Percentiles rank a stretch among this genome's conserved stretches.
Evolutionary conservation across 352 stramenopile genomes (phyloP).

Genomic region (Phytophthora tubulina): DNA sequence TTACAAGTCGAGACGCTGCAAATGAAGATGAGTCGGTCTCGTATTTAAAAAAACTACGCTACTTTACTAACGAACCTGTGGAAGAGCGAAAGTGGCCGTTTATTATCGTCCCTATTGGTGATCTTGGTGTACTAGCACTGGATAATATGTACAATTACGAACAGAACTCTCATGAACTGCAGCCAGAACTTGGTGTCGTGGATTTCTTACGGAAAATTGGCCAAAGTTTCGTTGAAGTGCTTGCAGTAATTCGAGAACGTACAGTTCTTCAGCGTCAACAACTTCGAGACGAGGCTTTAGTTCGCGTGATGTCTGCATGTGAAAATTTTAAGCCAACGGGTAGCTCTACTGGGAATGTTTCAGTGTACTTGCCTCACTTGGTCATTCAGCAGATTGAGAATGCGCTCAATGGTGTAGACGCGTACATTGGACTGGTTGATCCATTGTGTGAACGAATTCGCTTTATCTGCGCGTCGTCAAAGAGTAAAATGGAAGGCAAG

Average conservation of each 20-base stretch:
- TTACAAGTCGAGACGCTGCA: conserved; percentile 38
- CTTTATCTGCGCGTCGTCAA: conserved; percentile 60
- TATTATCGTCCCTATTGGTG: conserved; percentile 65
- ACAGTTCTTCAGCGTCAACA: conserved; percentile 20
- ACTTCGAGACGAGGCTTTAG: conserved; percentile 48
- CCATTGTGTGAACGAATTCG: conserved; percentile 59
- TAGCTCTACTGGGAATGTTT: conserved; percentile 2
- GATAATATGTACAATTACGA: conserved; percentile 72
- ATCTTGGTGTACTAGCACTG: conserved; percentile 61
- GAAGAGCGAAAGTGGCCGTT: conserved; percentile 64
- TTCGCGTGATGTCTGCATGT: conserved; percentile 59
- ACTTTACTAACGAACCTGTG: conserved; percentile 44
- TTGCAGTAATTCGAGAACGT: conserved; percentile 25
- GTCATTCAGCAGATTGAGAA: conserved; percentile 62
- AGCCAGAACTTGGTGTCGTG: conserved; percentile 81
- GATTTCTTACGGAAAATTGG: conserved; percentile 73
- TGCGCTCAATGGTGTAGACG: conserved; percentile 69
- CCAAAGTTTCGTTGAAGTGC: conserved; percentile 33
- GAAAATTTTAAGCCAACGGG: conserved; percentile 52
- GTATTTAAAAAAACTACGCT: conserved; percentile 41
- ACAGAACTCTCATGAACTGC: conserved; percentile 41
- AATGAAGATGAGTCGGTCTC: conserved; percentile 1
- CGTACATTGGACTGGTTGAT: conserved; percentile 69
- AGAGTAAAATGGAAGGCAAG: conserved; percentile 63
- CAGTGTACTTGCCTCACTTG: conserved; percentile 55